A percentile compares a stretch with the other conserved stretches of the same genome.
Evolutionary conservation across 257 asterid genomes (phyloP).

Genomic region (Salvia hispanica): DNA sequence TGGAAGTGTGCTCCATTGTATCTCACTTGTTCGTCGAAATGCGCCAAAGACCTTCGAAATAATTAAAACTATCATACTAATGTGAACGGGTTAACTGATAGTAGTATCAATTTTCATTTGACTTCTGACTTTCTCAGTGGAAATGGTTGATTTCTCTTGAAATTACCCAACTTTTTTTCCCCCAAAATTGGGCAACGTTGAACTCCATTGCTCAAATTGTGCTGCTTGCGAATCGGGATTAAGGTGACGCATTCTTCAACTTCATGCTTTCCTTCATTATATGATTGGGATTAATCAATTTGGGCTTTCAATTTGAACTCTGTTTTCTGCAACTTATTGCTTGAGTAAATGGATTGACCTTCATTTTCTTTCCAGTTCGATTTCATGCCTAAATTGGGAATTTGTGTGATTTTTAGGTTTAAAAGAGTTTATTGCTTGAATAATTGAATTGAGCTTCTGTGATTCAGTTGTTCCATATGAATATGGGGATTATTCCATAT

Average conservation of each 20-base stretch:
- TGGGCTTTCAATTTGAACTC: background rate
- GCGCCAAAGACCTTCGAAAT: too few species aligned
- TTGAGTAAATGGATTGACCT: conserved; percentile 12
- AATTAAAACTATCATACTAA: too few species aligned
- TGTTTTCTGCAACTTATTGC: background rate
- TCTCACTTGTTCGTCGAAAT: too few species aligned
- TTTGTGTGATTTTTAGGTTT: conserved; percentile 11
- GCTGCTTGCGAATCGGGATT: conserved; percentile 1
- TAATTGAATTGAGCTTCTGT: conserved; percentile 13
- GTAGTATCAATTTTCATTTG: too few species aligned
- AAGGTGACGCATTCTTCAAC: conserved; percentile 29
- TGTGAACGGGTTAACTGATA: too few species aligned
- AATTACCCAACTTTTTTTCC: too few species aligned
- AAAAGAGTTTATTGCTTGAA: conserved; percentile 2
- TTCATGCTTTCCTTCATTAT: background rate
- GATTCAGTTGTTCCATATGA: background rate
- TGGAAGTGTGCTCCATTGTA: background rate
- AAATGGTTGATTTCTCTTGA: too few species aligned
- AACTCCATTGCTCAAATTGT: conserved; percentile 9
- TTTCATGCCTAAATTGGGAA: background rate
- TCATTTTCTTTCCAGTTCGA: too few species aligned
- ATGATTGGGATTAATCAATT: background rate
- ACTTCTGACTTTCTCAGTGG: too few species aligned
- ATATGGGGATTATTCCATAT: too few species aligned
- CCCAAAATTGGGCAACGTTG: background rate